Conservation (phyloP, 2,329 filamentous ascomycete genomes). For the Trichoderma sp. region DNA sequence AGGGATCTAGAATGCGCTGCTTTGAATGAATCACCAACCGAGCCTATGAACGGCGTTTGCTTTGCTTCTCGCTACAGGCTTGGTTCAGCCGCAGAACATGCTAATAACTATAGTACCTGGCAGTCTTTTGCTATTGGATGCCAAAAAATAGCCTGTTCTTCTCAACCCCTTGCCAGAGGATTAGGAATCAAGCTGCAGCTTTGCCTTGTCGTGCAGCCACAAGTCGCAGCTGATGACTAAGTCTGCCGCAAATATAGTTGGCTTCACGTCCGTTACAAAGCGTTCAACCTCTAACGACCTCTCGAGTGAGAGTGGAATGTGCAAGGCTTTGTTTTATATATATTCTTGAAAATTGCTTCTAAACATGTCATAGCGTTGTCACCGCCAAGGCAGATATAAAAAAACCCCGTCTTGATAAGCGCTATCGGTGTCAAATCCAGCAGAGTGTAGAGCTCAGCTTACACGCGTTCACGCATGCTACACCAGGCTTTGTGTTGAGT, state of each 20-base stretch:
- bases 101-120: neutral
- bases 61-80: neutral
- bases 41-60: neutral
- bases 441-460: neutral
- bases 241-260: constrained; percentile 2
- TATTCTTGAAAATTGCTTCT: neutral
- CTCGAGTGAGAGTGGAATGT: neutral
- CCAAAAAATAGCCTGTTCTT: neutral
- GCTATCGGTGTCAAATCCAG: neutral
- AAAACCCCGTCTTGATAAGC: neutral
- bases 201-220: neutral
- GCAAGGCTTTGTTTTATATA: neutral
- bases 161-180: neutral
- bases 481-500: neutral
- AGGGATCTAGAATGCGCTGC: neutral
- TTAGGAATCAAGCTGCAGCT: neutral
- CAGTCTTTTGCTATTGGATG: neutral
- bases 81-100: neutral
- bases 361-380: neutral
- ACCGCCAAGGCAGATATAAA: neutral
- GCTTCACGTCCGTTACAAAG: neutral
- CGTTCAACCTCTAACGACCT: neutral
- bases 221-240: neutral
- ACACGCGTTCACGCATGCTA: constrained; percentile 11
- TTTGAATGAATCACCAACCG: neutral